Evolutionary conservation across 306 rosid genomes (phyloP).

Genomic region (Lathyrus aphaca): DNA sequence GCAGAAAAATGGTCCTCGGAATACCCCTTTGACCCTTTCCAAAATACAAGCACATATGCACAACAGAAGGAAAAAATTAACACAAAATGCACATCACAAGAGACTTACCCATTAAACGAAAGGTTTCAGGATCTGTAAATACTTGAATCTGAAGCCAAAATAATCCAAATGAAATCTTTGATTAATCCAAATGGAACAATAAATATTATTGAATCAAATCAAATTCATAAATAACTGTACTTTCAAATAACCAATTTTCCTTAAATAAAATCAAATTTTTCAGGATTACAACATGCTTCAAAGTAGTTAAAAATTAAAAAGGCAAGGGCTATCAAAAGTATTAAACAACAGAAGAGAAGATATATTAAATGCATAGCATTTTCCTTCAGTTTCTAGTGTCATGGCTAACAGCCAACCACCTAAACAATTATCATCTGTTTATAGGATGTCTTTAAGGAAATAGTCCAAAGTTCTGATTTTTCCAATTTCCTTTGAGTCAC

Average conservation of each 20-base stretch:
- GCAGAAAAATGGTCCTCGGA: neutral
- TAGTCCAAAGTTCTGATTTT: constrained; percentile 26
- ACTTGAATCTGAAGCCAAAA: constrained; percentile 67
- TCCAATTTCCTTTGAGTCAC: constrained; percentile 15
- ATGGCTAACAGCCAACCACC: constrained; percentile 29
- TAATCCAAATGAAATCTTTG: constrained; percentile 41
- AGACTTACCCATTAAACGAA: constrained; percentile 77
- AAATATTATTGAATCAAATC: constrained; percentile 25
- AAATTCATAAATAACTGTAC: constrained; percentile 21
- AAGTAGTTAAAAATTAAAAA: constrained; percentile 30
- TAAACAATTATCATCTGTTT: constrained; percentile 12
- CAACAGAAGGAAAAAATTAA: constrained; percentile 22
- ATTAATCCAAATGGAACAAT: constrained; percentile 35
- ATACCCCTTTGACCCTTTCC: constrained; percentile 17
- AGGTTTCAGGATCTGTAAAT: constrained; percentile 71
- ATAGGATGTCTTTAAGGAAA: neutral
- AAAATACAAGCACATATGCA: constrained; percentile 2
- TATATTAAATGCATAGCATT: constrained; percentile 13
- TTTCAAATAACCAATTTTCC: neutral
- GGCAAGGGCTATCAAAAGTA: constrained; percentile 22
- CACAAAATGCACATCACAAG: constrained; percentile 15
- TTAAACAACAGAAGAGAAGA: constrained; percentile 26
- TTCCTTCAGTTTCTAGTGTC: constrained; percentile 12
- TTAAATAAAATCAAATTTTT: constrained; percentile 15
- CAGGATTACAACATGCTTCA: constrained; percentile 12